Percentiles rank a stretch among this genome's conserved stretches.
These are phyloP conservation scores for Chrysopogon serrulatus DNA, from an alignment of 176 grass and related monocot genomes.

Conservation along the genomic window DNA sequence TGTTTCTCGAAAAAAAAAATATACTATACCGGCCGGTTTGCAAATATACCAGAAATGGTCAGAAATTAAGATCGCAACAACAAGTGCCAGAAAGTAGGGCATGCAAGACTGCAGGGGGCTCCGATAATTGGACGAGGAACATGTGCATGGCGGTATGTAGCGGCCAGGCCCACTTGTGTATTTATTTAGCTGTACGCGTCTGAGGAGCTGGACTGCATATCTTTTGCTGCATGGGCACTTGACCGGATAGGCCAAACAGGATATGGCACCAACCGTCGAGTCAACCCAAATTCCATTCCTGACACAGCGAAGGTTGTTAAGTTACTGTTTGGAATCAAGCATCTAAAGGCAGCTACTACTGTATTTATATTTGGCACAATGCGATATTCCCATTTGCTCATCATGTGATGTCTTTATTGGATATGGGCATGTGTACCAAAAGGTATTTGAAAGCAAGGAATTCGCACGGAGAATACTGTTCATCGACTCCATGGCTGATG, in stretches of 20 bases:
- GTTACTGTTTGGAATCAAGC: not conserved
- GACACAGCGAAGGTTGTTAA: not conserved
- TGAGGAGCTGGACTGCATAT: not conserved
- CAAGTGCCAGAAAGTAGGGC: not conserved
- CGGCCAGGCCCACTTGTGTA: no score
- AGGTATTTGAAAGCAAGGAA: not conserved
- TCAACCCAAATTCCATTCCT: not conserved
- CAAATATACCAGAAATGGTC: not conserved
- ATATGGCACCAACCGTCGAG: not conserved
- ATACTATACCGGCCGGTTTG: no score
- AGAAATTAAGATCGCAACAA: not conserved
- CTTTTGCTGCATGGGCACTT: conserved; percentile 11
- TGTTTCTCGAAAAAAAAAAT: no score
- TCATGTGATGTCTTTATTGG: not conserved
- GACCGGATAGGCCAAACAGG: conserved; percentile 2
- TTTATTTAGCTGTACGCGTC: not conserved
- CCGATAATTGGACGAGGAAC: conserved; percentile 20
- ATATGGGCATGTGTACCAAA: not conserved
- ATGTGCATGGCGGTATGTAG: not conserved
- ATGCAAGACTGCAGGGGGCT: not conserved
- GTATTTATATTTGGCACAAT: not conserved
- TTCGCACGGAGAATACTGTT: not conserved
- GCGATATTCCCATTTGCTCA: not conserved
- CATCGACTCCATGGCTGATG: not conserved
- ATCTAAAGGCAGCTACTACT: not conserved